Conservation (phyloP, 306 rosid genomes). For the Gastrolobium bilobum region DNA sequence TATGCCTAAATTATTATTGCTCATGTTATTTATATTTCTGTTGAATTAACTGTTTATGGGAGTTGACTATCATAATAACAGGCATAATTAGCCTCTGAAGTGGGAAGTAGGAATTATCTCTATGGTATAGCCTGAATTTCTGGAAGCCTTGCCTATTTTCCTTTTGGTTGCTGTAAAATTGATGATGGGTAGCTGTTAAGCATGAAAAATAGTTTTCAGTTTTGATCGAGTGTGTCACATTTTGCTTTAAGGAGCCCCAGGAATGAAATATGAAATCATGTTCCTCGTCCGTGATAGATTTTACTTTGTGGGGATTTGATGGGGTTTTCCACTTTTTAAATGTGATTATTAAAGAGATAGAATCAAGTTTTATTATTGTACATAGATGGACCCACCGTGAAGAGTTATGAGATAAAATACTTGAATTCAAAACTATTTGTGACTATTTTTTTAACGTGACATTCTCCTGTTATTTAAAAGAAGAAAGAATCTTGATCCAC, state of each 20-base stretch:
- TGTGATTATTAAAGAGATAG: neutral
- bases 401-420: neutral
- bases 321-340: constrained; percentile 24
- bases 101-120: constrained; percentile 21
- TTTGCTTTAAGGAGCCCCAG: constrained; percentile 23
- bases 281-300: neutral
- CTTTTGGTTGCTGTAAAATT: constrained; percentile 2
- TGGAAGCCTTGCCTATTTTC: neutral
- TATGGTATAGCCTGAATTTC: constrained; percentile 1
- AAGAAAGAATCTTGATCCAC: too few species aligned
- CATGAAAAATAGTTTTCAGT: constrained; percentile 20
- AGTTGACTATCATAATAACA: neutral
- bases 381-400: neutral
- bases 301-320: neutral
- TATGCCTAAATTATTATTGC: neutral
- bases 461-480: too few species aligned
- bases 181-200: neutral
- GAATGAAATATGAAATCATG: constrained; percentile 9
- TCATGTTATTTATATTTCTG: neutral
- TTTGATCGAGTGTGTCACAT: neutral
- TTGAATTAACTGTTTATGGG: neutral
- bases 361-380: constrained; percentile 4
- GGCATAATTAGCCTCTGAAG: constrained; percentile 27
- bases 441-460: too few species aligned
- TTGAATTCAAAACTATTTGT: neutral